Evolutionary conservation across 2,329 filamentous ascomycete genomes (phyloP), one percentile per base, ranked within the genome.

Genomic region (Xylariaceae sp.): DNA sequence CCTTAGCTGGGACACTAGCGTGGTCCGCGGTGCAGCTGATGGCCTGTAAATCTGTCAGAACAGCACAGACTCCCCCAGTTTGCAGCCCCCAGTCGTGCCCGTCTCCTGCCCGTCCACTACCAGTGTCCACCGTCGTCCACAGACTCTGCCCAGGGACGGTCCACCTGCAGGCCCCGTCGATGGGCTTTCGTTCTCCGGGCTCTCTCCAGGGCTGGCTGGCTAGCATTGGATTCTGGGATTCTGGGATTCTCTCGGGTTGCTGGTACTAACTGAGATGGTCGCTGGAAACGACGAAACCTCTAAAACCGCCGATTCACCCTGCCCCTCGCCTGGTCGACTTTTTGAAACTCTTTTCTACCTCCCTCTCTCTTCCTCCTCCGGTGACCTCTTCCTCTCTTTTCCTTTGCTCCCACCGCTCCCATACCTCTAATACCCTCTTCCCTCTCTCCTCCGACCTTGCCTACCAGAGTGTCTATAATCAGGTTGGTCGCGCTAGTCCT

Each of bases 1-100:
- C 39, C 53, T 45, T 45, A 48, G 38, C 31, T 41, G 38, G 31
- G 19, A 41, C 38, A 41, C 38, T 41, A 41, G 38, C 33, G 38
- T 19, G 16, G 36, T 22, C 37, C 30, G 30, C 37, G 29, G 15
- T 13, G 42, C 22, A 46, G 44, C 44, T 50, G 7, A n/a, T 32
- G 30, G 30, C 30, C 30, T 32, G 30, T 32, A n/a, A n/a, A 32
- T 15, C 16, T 13, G 30, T n/a, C 30, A 32, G 30, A 13, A 32
- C 15, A 26, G 22, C 22, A 26, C 22, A 26, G 22, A 26, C 22
- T 26, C 22, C 22, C 22, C 22, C n/a, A n/a, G n/a, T n/a, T n/a
- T n/a, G n/a, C n/a, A n/a, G n/a, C n/a, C n/a, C n/a, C n/a, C n/a
- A n/a, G n/a, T n/a, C n/a, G n/a, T n/a, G n/a, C n/a, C n/a, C n/a